A percentile compares a stretch with the other conserved stretches of the same genome.
These are phyloP conservation scores for Phytomonas sp. DNA, from an alignment of 208 protist genomes.

Conservation along the genomic window DNA sequence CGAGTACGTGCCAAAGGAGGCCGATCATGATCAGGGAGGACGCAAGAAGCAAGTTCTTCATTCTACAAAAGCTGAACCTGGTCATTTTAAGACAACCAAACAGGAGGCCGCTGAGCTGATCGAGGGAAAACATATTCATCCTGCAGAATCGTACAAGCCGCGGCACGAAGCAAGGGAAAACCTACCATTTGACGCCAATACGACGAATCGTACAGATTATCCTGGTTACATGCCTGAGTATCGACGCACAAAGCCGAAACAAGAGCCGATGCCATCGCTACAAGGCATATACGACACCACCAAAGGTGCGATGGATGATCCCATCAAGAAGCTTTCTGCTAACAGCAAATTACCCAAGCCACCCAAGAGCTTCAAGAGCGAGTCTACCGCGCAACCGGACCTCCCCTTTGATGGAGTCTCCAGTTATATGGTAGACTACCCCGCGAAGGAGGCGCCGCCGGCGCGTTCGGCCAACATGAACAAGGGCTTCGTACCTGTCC, in stretches of 20 bases:
- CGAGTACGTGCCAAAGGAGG: conserved; percentile 77
- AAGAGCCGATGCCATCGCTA: conserved; percentile 71
- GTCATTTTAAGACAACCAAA: conserved; percentile 85
- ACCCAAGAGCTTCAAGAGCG: conserved; percentile 67
- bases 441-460: conserved; percentile 66
- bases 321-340: conserved; percentile 44
- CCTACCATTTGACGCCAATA: conserved; percentile 77
- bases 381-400: conserved; percentile 33
- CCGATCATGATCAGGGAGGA: conserved; percentile 41
- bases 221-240: conserved; percentile 78
- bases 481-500: conserved; percentile 18
- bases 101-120: conserved; percentile 81
- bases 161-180: conserved; percentile 31
- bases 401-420: conserved; percentile 81
- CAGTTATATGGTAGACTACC: conserved; percentile 84
- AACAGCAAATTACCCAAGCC: conserved; percentile 47
- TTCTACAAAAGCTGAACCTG: conserved; percentile 69
- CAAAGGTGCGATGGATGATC: conserved; percentile 73
- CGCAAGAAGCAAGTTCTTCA: conserved; percentile 34
- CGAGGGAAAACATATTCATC: conserved; percentile 57
- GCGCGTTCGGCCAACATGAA: conserved; percentile 22
- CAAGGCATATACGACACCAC: conserved; percentile 77
- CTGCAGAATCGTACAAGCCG: conserved; percentile 83
- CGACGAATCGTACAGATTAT: conserved; percentile 83
- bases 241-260: conserved; percentile 49